Evolutionary conservation across 1,284 basidiomycete species (phyloP).

Genomic region (Athelia sp.): DNA sequence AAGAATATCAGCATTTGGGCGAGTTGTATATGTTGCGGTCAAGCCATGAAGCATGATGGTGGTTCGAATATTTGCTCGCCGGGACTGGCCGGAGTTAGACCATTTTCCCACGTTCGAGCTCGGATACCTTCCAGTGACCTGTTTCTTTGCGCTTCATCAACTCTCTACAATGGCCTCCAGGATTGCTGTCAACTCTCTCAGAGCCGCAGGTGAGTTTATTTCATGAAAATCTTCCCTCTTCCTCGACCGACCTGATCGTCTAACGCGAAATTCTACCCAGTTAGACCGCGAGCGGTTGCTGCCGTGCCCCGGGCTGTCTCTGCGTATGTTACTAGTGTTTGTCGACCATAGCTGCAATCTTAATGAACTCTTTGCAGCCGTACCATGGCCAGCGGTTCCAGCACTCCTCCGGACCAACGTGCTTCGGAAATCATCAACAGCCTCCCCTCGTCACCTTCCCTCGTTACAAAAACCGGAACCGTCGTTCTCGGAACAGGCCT

Average conservation of each 20-base stretch:
- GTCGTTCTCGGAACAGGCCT: slow-evolving; percentile 90
- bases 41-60: too few species aligned
- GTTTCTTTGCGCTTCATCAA: neutral
- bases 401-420: slow-evolving; percentile 79
- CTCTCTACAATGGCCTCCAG: slow-evolving; percentile 56
- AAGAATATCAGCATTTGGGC: too few species aligned
- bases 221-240: too few species aligned
- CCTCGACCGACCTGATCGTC: neutral
- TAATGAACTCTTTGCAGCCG: slow-evolving; percentile 37
- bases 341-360: slow-evolving; percentile 4
- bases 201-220: slow-evolving; percentile 51
- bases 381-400: slow-evolving; percentile 57
- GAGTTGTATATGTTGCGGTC: too few species aligned
- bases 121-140: slow-evolving; percentile 13
- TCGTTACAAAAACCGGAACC: slow-evolving; percentile 93
- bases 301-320: slow-evolving; percentile 45
- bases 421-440: slow-evolving; percentile 90
- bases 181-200: slow-evolving; percentile 61
- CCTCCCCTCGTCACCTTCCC: slow-evolving; percentile 83
- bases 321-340: slow-evolving; percentile 42
- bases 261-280: slow-evolving; percentile 20
- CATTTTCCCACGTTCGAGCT: slow-evolving; percentile 31
- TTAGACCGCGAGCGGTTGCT: slow-evolving; percentile 54
- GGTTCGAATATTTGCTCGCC: too few species aligned
- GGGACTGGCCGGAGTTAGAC: too few species aligned